These are phyloP conservation scores for Aspergillus versicolor DNA, from an alignment of 2,329 filamentous ascomycete species.

Conservation along the genomic window DNA sequence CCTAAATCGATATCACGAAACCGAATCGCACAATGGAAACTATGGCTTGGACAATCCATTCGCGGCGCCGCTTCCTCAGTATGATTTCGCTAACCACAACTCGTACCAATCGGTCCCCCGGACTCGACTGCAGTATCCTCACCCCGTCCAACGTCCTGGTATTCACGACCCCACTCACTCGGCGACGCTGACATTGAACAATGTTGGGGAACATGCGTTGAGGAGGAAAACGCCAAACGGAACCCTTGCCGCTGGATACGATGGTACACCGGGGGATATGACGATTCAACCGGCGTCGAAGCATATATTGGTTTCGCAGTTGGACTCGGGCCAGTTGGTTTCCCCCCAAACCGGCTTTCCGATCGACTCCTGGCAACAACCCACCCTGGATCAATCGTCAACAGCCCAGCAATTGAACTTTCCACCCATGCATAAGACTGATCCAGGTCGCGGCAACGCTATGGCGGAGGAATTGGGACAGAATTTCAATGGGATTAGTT, in stretches of 20 bases:
- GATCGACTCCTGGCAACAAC: conserved; percentile 33
- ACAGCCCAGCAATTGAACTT: conserved; percentile 37
- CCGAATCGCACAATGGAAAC: conserved; percentile 29
- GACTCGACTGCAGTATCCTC: conserved; percentile 38
- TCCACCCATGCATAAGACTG: conserved; percentile 40
- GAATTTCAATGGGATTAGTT: conserved; percentile 37
- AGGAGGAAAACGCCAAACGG: conserved; percentile 91
- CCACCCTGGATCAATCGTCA: conserved; percentile 28
- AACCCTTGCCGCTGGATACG: conserved; percentile 88
- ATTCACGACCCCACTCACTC: conserved; percentile 27
- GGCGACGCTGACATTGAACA: conserved; percentile 22
- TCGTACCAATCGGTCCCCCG: conserved; percentile 30
- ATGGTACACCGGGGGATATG: conserved; percentile 74
- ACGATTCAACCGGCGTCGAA: conserved; percentile 74
- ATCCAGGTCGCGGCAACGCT: conserved; percentile 26
- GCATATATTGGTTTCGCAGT: conserved; percentile 72
- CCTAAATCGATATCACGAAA: conserved; percentile 30
- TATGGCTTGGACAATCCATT: conserved; percentile 33
- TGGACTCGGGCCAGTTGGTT: conserved; percentile 41
- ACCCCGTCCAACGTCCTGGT: conserved; percentile 39
- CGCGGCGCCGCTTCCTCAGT: conserved; percentile 21
- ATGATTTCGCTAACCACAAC: conserved; percentile 28
- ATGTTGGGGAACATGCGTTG: conserved; percentile 67
- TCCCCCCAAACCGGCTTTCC: conserved; percentile 32
- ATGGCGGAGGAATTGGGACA: conserved; percentile 31